Percentiles rank a stretch among this genome's conserved stretches.
These are phyloP conservation scores for Paramarasmius palmivorus DNA, from an alignment of 1,284 basidiomycete species.

Conservation along the genomic window DNA sequence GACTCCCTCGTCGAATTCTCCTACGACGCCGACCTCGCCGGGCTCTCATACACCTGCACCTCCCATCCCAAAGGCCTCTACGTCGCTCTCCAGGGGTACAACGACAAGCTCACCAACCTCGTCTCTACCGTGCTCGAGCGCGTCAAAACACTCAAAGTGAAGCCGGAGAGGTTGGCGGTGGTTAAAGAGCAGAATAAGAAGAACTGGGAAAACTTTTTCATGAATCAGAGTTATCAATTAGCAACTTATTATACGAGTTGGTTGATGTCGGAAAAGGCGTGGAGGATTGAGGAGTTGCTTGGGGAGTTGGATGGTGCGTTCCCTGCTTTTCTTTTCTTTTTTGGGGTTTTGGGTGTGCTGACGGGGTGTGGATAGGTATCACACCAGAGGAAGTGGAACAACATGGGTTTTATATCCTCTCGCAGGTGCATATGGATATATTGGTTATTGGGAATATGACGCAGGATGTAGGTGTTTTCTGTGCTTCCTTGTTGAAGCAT, in stretches of 20 bases:
- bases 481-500: no score
- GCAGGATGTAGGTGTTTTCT: constrained; percentile 63
- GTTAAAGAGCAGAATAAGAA: constrained; percentile 84
- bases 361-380: no score
- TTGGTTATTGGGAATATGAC: constrained; percentile 87
- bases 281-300: constrained; percentile 85
- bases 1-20: constrained; percentile 91
- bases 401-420: constrained; percentile 68
- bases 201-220: constrained; percentile 85
- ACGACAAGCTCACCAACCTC: constrained; percentile 88
- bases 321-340: constrained; percentile 7
- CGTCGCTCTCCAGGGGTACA: constrained; percentile 84
- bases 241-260: constrained; percentile 81
- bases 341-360: neutral
- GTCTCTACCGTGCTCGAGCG: constrained; percentile 77
- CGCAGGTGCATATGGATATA: constrained; percentile 72
- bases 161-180: constrained; percentile 75
- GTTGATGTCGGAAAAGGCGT: constrained; percentile 69
- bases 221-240: constrained; percentile 83
- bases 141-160: constrained; percentile 69
- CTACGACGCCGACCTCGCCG: constrained; percentile 93
- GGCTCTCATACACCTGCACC: constrained; percentile 78
- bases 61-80: constrained; percentile 70
- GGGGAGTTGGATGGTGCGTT: constrained; percentile 72
- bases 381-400: constrained; percentile 72